These are phyloP conservation scores for Ceratobasidium papillatum DNA, from an alignment of 1,284 basidiomycete genomes.

Conservation along the genomic window DNA sequence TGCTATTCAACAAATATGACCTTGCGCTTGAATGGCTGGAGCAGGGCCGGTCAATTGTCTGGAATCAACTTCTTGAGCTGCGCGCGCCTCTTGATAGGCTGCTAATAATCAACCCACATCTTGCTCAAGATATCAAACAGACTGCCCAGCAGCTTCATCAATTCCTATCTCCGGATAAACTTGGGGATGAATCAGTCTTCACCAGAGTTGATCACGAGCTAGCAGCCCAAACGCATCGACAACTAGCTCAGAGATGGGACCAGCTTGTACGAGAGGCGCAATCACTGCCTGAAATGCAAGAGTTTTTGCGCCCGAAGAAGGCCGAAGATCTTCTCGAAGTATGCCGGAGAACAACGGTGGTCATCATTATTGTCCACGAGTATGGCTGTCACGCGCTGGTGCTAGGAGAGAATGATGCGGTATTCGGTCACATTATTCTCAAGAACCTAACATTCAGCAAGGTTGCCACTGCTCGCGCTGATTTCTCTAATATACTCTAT, in stretches of 20 bases:
- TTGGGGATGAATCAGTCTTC: background rate
- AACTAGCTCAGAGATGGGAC: background rate
- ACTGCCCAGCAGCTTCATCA: background rate
- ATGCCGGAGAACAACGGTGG: background rate
- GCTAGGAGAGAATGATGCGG: background rate
- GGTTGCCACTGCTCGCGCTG: background rate
- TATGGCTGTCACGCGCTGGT: background rate
- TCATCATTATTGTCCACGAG: background rate
- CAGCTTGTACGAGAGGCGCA: background rate
- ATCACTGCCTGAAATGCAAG: background rate
- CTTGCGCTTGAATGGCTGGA: slow-evolving; percentile 10
- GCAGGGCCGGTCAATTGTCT: slow-evolving; percentile 9
- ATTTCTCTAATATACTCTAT: background rate
- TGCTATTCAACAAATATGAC: background rate
- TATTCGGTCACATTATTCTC: background rate
- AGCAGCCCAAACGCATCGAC: background rate
- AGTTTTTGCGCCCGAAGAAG: background rate
- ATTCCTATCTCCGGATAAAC: background rate
- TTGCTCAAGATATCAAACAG: background rate
- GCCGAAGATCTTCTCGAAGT: background rate
- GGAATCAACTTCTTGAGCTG: slow-evolving; percentile 2
- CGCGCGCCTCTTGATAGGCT: slow-evolving; percentile 4
- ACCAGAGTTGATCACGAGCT: background rate
- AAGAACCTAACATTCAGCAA: background rate
- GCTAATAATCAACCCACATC: background rate